Percentiles rank a stretch among this genome's conserved stretches.
phyloP scores from a whole-genome alignment of 768 basidiomycete species.

The Sistotremastrum suecicum region DNA sequence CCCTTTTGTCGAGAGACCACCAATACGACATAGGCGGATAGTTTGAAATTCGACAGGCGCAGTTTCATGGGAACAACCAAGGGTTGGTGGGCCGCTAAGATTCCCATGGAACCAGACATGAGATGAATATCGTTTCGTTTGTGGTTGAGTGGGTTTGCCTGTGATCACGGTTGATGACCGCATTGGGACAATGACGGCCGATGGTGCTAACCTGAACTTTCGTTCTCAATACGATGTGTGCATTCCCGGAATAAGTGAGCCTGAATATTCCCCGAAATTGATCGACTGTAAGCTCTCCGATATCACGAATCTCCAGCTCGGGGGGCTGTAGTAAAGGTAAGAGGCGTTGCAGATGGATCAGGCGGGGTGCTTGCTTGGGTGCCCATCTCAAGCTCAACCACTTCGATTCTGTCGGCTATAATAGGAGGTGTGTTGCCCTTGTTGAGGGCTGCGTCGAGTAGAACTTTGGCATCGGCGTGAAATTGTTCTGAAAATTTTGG shows the following conservation, averaged over 20 bases:
- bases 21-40: conserved; percentile 91
- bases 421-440: conserved; percentile 96
- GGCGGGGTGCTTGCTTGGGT: conserved; percentile 51
- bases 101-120: conserved; percentile 69
- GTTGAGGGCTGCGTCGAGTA: conserved; percentile 94
- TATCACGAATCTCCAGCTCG: conserved; percentile 92
- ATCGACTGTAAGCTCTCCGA: conserved; percentile 90
- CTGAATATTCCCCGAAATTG: conserved; percentile 97
- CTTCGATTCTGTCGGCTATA: conserved; percentile 94
- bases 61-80: conserved; percentile 97
- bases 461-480: conserved; percentile 88
- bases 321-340: conserved; percentile 51
- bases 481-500: conserved; percentile 95
- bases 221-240: conserved; percentile 71
- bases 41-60: conserved; percentile 86
- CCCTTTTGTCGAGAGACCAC: conserved; percentile 97
- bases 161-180: conserved; percentile 5
- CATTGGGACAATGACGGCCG: neutral
- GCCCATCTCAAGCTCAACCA: conserved; percentile 98
- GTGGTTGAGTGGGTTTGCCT: conserved; percentile 94
- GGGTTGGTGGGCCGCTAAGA: conserved; percentile 89
- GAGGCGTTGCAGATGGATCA: conserved; percentile 2
- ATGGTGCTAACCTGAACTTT: conserved; percentile 68
- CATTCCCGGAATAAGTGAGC: conserved; percentile 88
- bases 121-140: conserved; percentile 84